Conservation (phyloP, 1,284 basidiomycete species). For the Waitea zeae region DNA sequence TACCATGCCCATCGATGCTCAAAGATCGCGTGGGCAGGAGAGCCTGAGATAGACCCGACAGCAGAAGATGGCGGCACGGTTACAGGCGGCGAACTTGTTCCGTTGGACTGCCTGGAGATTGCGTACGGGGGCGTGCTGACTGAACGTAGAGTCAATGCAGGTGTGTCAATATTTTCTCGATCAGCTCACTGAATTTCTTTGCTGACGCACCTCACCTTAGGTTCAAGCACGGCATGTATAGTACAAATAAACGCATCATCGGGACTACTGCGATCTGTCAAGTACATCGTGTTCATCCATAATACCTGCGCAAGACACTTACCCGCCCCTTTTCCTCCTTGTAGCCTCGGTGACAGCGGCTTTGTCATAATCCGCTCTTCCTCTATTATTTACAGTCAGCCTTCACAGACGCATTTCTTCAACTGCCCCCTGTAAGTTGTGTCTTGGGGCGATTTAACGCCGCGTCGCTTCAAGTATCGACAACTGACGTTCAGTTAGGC, state of each 20-base stretch:
- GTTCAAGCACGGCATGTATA: conserved; percentile 78
- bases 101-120: conserved; percentile 50
- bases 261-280: conserved; percentile 64
- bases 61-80: conserved; percentile 27
- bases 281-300: conserved; percentile 27
- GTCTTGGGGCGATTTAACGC: too few species aligned
- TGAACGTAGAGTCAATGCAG: conserved; percentile 57
- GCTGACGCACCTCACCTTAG: too few species aligned
- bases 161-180: conserved; percentile 17
- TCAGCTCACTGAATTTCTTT: conserved; percentile 1
- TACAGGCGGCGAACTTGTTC: conserved; percentile 56
- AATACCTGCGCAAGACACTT: conserved; percentile 3
- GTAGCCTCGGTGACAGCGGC: conserved; percentile 74
- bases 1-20: conserved; percentile 59
- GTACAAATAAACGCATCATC: conserved; percentile 61
- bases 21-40: conserved; percentile 55
- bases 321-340: conserved; percentile 4
- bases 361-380: conserved; percentile 64
- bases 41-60: conserved; percentile 36
- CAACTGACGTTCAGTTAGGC: too few species aligned
- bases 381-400: conserved; percentile 43
- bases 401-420: conserved; percentile 64
- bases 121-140: conserved; percentile 58
- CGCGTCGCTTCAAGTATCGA: too few species aligned
- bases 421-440: conserved; percentile 54